Base-by-base conservation (phyloP, 805 yeast species). In the Crinitomyces ghanaensis region DNA sequence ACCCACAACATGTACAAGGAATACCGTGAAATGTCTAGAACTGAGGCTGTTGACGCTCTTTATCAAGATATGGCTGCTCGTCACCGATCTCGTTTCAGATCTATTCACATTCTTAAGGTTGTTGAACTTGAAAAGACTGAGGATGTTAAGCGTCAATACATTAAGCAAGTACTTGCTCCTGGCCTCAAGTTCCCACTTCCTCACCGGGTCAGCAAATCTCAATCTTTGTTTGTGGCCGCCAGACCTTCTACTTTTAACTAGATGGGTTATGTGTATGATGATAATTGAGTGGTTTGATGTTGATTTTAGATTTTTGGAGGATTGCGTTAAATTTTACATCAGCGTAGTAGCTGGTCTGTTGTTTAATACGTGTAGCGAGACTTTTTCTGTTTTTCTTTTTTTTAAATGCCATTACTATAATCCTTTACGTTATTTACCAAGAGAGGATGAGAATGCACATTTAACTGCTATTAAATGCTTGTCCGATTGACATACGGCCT, bases 1-100 rank as follows among this genome's bases (percentile, higher is more conserved):
- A 86, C 95, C 62, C 98, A 91, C 93, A 91, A 91, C 93, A 91
- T 91, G 96, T 91, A 91, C 95, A 91, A 91, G 78, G 99, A 91
- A 76, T 83, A 84, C 91, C 85, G 98, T 72, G 98, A 88, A 60
- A 93, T 88, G 57, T 71, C 95, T 75, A 91, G 99, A 76, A 93
- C 85, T 49, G 94, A 83, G 67, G 98, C 97, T 55, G 96, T 91
- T 63, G 94, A 82, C 70, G 73, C 91, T 63, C 79, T 91, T 79
- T 91, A 91, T 91, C 86, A 81, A 69, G 99, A 91, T 72, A 81
- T 91, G 81, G 99, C 99, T 70, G 96, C 99, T 56, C 86, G 98
- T 76, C 99, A 91, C 93, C 85, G 98, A 80, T 91, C 98, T 63
- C 85, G 99, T 78, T 91, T 91, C 78, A 84, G 98, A 80, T 79